Percentiles rank a stretch among this genome's conserved stretches.
These are phyloP conservation scores for Entophlyctis luteolus DNA, from an alignment of 192 early-diverging fungal genomes.

Conservation along the genomic window DNA sequence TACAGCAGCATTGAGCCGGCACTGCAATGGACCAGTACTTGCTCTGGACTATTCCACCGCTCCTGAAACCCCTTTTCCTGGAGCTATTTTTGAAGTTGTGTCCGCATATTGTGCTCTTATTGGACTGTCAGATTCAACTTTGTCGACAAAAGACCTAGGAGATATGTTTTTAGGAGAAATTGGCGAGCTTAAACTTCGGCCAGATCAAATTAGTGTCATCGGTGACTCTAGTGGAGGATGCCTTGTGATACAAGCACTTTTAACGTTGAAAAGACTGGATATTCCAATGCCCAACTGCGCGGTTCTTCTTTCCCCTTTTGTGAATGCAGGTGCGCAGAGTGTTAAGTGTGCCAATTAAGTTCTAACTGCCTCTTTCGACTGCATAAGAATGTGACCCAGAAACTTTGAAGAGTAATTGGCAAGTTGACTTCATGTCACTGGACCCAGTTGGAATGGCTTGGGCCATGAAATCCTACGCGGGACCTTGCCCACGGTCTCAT, in stretches of 20 bases:
- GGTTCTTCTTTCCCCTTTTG: slow-evolving; percentile 56
- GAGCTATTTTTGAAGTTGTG: slow-evolving; percentile 34
- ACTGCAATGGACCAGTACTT: slow-evolving; percentile 9
- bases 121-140: background rate
- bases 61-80: slow-evolving; percentile 32
- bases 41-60: slow-evolving; percentile 41
- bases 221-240: slow-evolving; percentile 30
- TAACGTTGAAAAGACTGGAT: slow-evolving; percentile 46
- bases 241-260: slow-evolving; percentile 30
- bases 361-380: background rate
- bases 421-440: slow-evolving; percentile 32
- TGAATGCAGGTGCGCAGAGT: slow-evolving; percentile 25
- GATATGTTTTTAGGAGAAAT: background rate
- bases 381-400: background rate
- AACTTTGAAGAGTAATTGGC: slow-evolving; percentile 25
- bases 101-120: slow-evolving; percentile 29
- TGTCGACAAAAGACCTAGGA: background rate
- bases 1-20: slow-evolving; percentile 21
- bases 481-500: slow-evolving; percentile 8
- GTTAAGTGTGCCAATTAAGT: background rate
- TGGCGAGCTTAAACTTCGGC: background rate
- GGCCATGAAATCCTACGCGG: slow-evolving; percentile 28
- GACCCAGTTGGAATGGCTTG: slow-evolving; percentile 33
- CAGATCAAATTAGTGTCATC: slow-evolving; percentile 11
- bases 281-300: slow-evolving; percentile 52